Evolutionary conservation across 306 rosid genomes (phyloP).

Genomic region (Begonia fuchsioides): DNA sequence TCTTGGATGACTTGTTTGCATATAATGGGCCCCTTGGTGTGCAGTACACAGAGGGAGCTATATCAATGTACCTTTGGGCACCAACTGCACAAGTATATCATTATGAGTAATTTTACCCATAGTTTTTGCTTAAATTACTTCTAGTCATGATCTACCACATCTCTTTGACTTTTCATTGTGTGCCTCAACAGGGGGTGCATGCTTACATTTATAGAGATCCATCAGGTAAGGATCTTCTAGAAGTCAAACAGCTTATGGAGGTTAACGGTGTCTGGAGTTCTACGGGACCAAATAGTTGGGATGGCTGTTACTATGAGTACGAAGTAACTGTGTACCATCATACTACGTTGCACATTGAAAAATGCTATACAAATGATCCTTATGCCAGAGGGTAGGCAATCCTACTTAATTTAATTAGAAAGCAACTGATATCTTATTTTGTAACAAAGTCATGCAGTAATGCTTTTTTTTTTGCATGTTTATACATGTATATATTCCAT

Average conservation of each 20-base stretch:
- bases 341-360: constrained; percentile 58
- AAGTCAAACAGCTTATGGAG: constrained; percentile 67
- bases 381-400: constrained; percentile 85
- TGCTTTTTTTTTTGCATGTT: neutral
- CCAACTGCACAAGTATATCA: constrained; percentile 81
- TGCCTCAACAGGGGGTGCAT: constrained; percentile 36
- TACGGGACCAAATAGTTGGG: constrained; percentile 69
- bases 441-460: constrained; percentile 4
- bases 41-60: constrained; percentile 40
- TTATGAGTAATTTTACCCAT: constrained; percentile 1
- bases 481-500: neutral
- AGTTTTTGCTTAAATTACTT: neutral
- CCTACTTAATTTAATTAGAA: constrained; percentile 7
- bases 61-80: constrained; percentile 84
- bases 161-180: constrained; percentile 3
- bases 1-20: constrained; percentile 73
- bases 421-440: constrained; percentile 7
- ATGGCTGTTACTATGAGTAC: constrained; percentile 75
- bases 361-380: constrained; percentile 79
- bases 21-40: constrained; percentile 86
- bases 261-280: constrained; percentile 73
- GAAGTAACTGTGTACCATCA: constrained; percentile 81
- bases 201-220: constrained; percentile 50
- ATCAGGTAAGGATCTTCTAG: constrained; percentile 44
- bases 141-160: constrained; percentile 1